phyloP scores from a whole-genome alignment of 441 rosid genomes.

The Geranium incanum region DNA sequence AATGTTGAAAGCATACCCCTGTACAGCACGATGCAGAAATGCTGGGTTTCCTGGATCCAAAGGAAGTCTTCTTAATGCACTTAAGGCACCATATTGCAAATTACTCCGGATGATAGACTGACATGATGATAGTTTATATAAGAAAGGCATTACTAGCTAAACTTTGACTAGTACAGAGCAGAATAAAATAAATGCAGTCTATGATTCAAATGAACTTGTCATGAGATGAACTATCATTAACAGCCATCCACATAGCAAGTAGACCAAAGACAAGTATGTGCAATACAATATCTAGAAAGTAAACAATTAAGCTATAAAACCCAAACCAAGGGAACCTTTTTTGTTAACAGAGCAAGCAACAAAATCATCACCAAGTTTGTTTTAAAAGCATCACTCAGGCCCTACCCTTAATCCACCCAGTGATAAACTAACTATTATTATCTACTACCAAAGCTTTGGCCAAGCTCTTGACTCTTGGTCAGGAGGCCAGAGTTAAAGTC shows the following conservation, averaged over 20 bases:
- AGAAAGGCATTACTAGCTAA: background rate
- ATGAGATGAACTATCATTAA: too few relatives aligned
- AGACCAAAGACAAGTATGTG: background rate
- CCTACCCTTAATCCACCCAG: background rate
- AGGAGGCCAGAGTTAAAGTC: too few relatives aligned
- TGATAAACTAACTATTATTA: background rate
- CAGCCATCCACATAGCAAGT: background rate
- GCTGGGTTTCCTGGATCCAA: conserved; percentile 96
- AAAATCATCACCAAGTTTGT: background rate
- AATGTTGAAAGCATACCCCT: conserved; percentile 56
- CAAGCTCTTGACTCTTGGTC: too few relatives aligned
- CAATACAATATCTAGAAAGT: background rate
- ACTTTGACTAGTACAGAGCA: conserved; percentile 8
- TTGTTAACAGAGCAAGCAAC: background rate
- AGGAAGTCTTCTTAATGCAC: conserved; percentile 97
- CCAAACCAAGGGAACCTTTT: background rate
- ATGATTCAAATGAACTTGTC: background rate
- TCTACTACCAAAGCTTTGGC: too few relatives aligned
- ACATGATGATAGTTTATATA: conserved; percentile 7
- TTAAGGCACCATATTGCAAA: conserved; percentile 90
- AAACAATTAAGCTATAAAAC: background rate
- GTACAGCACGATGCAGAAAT: conserved; percentile 89
- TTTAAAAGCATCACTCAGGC: background rate
- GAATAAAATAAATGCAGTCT: background rate
- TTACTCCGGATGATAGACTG: conserved; percentile 86